Percentiles rank a stretch among this genome's conserved stretches.
These are phyloP conservation scores for Tephrocybe sp. DNA, from an alignment of 768 basidiomycete genomes.

Conservation along the genomic window DNA sequence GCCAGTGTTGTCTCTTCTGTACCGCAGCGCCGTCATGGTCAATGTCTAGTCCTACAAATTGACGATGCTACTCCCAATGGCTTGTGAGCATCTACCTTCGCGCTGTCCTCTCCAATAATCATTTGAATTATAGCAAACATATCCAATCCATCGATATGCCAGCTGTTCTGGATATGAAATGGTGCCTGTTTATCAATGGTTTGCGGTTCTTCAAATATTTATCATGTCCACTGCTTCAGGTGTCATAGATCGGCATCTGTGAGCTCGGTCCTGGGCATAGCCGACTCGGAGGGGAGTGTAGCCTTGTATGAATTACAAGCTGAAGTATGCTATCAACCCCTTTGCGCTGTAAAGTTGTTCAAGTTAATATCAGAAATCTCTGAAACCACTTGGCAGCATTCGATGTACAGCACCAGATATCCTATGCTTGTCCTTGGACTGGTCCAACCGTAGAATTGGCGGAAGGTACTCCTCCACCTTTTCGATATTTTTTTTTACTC, in stretches of 20 bases:
- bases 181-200: constrained; percentile 44
- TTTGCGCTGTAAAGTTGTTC: not conserved
- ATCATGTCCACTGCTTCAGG: constrained; percentile 35
- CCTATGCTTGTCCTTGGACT: constrained; percentile 90
- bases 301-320: constrained; percentile 57
- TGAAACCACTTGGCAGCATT: constrained; percentile 41
- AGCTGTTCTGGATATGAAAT: constrained; percentile 93
- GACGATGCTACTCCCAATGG: constrained; percentile 22
- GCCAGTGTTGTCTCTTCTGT: constrained; percentile 15
- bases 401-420: constrained; percentile 51
- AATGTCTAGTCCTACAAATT: constrained; percentile 67
- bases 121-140: constrained; percentile 40
- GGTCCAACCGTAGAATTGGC: constrained; percentile 70
- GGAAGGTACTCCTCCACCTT: no score
- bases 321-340: constrained; percentile 11
- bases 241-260: constrained; percentile 47
- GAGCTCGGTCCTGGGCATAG: constrained; percentile 61
- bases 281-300: constrained; percentile 82
- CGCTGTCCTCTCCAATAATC: not conserved
- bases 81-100: constrained; percentile 30
- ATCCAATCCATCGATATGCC: constrained; percentile 70
- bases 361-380: constrained; percentile 30
- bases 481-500: no score
- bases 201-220: not conserved
- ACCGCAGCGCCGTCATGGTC: constrained; percentile 54